Conservation (phyloP, 257 asterid genomes). For the Misopates orontium region DNA sequence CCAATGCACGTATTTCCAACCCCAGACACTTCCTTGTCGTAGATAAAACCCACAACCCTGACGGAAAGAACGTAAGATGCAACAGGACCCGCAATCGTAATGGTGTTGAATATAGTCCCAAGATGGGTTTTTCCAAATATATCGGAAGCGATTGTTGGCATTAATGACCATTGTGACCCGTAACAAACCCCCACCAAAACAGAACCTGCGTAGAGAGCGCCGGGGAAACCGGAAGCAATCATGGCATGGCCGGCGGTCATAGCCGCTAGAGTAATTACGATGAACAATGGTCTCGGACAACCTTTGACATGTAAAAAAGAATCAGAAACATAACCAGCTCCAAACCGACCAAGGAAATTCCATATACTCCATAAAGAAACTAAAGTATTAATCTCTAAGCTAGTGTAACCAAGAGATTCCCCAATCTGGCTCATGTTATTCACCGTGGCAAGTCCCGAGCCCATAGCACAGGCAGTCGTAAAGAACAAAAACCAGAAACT, state of each 20-base stretch:
- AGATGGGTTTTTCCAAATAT: conserved; percentile 67
- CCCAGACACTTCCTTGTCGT: conserved; percentile 55
- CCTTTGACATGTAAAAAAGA: conserved; percentile 55
- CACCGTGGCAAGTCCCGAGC: conserved; percentile 59
- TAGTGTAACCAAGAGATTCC: conserved; percentile 51
- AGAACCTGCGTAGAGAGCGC: conserved; percentile 68
- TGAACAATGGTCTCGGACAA: conserved; percentile 70
- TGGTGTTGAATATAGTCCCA: conserved; percentile 84
- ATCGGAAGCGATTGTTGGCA: conserved; percentile 85
- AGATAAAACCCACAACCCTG: conserved; percentile 66
- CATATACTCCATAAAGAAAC: conserved; percentile 93
- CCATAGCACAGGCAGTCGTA: conserved; percentile 57
- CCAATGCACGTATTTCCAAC: conserved; percentile 57
- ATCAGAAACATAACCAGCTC: conserved; percentile 79
- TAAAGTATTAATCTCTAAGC: conserved; percentile 53
- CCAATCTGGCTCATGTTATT: conserved; percentile 59
- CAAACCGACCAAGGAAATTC: conserved; percentile 89
- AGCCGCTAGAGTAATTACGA: conserved; percentile 52
- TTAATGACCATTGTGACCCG: conserved; percentile 93
- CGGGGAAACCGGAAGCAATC: conserved; percentile 66
- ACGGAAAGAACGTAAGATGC: conserved; percentile 81
- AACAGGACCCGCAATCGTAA: conserved; percentile 71
- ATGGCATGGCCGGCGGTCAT: conserved; percentile 72
- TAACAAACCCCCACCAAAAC: conserved; percentile 77
- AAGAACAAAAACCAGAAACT: conserved; percentile 60